Evolutionary conservation across 345 rosid genomes (phyloP).

Genomic region (Rhodomyrtus tomentosa): DNA sequence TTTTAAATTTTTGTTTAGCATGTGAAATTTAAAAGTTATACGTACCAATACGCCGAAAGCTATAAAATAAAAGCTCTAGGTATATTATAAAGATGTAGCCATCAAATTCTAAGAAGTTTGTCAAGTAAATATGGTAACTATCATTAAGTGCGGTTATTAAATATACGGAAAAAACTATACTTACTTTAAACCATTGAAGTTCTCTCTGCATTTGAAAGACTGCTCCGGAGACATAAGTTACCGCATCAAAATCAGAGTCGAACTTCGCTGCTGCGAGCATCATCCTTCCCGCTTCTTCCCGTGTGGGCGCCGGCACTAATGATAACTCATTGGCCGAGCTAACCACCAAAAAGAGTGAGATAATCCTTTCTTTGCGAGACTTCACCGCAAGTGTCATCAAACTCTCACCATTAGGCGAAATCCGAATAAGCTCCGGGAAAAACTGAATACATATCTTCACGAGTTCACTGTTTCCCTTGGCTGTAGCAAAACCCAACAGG

Average conservation of each 20-base stretch:
- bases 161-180: neutral
- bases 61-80: neutral
- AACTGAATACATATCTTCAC: neutral
- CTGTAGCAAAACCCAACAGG: neutral
- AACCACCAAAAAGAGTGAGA: neutral
- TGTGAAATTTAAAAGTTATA: neutral
- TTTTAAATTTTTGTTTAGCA: neutral
- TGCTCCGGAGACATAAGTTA: neutral
- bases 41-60: neutral
- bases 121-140: neutral
- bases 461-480: neutral
- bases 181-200: neutral
- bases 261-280: neutral
- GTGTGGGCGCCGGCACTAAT: neutral
- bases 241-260: neutral
- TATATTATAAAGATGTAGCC: neutral
- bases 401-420: neutral
- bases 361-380: neutral
- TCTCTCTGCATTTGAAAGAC: slow-evolving; percentile 4
- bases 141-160: neutral
- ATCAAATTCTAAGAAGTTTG: neutral
- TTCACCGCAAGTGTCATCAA: neutral
- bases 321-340: neutral
- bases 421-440: neutral
- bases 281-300: rapidly evolving